Percentiles rank a stretch among this genome's conserved stretches.
Conservation (phyloP, 495 filamentous ascomycete species). For the Annulohypoxylon maeteangense region DNA sequence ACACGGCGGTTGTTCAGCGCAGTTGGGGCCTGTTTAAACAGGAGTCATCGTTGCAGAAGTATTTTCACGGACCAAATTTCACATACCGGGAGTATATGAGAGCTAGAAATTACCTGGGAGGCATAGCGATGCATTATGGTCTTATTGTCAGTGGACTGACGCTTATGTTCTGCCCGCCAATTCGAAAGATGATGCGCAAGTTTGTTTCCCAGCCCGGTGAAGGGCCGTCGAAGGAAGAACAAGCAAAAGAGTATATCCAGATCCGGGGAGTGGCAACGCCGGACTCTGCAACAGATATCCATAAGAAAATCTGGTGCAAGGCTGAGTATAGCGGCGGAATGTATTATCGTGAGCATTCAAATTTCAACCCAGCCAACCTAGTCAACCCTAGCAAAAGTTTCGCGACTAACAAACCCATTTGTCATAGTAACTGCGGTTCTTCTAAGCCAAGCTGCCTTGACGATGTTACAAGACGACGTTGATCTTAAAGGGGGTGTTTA, state of each 20-base stretch:
- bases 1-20: slow-evolving; percentile 76
- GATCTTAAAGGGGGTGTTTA: slow-evolving; percentile 75
- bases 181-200: slow-evolving; percentile 46
- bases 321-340: slow-evolving; percentile 68
- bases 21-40: slow-evolving; percentile 77
- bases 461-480: slow-evolving; percentile 72
- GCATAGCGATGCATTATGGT: slow-evolving; percentile 65
- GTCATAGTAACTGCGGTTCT: slow-evolving; percentile 71
- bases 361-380: not conserved
- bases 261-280: slow-evolving; percentile 73
- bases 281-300: slow-evolving; percentile 57
- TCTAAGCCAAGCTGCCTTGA: slow-evolving; percentile 75
- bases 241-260: slow-evolving; percentile 67
- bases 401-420: slow-evolving; percentile 33
- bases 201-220: slow-evolving; percentile 72
- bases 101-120: slow-evolving; percentile 68
- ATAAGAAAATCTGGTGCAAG: slow-evolving; percentile 66
- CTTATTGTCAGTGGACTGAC: slow-evolving; percentile 63
- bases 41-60: slow-evolving; percentile 44
- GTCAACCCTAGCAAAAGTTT: not conserved
- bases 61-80: slow-evolving; percentile 78
- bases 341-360: slow-evolving; percentile 66
- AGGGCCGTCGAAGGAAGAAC: slow-evolving; percentile 69
- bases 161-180: slow-evolving; percentile 56
- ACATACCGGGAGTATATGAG: slow-evolving; percentile 74